Conservation (phyloP, 2,329 filamentous ascomycete genomes). For the Fusarium sp. region DNA sequence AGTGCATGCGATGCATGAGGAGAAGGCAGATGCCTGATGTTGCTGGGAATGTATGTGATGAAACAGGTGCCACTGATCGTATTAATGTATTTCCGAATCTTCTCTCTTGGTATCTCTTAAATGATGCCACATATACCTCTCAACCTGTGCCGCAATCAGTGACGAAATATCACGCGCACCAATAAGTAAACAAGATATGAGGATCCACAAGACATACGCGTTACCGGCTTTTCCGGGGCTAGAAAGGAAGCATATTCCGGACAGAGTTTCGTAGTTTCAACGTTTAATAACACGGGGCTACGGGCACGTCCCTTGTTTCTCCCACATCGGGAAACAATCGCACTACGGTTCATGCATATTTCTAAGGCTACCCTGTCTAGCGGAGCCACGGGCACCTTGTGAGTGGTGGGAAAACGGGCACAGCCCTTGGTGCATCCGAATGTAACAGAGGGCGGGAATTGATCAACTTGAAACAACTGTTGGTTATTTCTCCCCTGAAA, state of each 20-base stretch:
- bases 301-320: neutral
- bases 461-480: slow-evolving; percentile 9
- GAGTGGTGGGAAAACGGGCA: slow-evolving; percentile 21
- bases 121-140: neutral
- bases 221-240: neutral
- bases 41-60: neutral
- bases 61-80: neutral
- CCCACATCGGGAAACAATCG: neutral
- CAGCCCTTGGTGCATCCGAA: neutral
- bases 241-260: neutral
- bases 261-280: neutral
- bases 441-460: slow-evolving; percentile 25
- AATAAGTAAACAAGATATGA: neutral
- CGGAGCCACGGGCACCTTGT: neutral
- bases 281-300: neutral
- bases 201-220: neutral
- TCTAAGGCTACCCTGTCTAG: neutral
- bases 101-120: neutral
- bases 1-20: slow-evolving; percentile 16
- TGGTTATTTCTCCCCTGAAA: neutral
- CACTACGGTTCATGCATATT: neutral
- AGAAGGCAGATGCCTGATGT: slow-evolving; percentile 26
- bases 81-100: neutral
- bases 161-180: neutral
- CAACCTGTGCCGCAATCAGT: neutral